These are phyloP conservation scores for Trifolium pratense DNA, from an alignment of 306 rosid genomes.

Conservation along the genomic window DNA sequence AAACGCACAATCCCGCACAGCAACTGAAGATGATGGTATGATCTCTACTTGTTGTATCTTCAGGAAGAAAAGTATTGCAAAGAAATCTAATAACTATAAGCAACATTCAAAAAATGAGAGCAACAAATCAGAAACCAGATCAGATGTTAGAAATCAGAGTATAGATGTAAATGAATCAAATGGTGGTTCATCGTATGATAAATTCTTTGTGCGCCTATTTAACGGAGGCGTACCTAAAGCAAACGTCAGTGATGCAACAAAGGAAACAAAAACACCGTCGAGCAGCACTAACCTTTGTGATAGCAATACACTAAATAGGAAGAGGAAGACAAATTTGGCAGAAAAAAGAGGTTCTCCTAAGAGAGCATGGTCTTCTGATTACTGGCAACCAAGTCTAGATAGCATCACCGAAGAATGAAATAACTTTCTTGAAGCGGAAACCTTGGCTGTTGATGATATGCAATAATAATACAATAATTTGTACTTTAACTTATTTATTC, in stretches of 20 bases:
- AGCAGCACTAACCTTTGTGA: conserved; percentile 29
- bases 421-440: conserved; percentile 18
- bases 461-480: conserved; percentile 15
- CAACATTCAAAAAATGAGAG: conserved; percentile 10
- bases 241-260: conserved; percentile 29
- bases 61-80: conserved; percentile 35
- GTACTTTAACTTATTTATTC: conserved; percentile 23
- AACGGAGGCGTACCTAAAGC: conserved; percentile 29
- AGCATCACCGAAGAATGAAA: conserved; percentile 67
- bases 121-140: conserved; percentile 28
- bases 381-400: conserved; percentile 66
- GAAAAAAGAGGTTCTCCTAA: conserved; percentile 52
- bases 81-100: conserved; percentile 34
- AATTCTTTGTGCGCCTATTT: conserved; percentile 36
- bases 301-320: conserved; percentile 34
- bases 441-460: conserved; percentile 36
- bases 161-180: conserved; percentile 12
- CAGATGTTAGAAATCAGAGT: conserved; percentile 17
- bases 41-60: conserved; percentile 44
- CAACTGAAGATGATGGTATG: conserved; percentile 42
- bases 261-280: conserved; percentile 39
- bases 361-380: conserved; percentile 45
- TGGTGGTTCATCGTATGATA: conserved; percentile 21
- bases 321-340: conserved; percentile 39
- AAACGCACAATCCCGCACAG: conserved; percentile 35